These are phyloP conservation scores for Gamarada debralockiae DNA, from an alignment of 495 filamentous ascomycete genomes.

Conservation along the genomic window DNA sequence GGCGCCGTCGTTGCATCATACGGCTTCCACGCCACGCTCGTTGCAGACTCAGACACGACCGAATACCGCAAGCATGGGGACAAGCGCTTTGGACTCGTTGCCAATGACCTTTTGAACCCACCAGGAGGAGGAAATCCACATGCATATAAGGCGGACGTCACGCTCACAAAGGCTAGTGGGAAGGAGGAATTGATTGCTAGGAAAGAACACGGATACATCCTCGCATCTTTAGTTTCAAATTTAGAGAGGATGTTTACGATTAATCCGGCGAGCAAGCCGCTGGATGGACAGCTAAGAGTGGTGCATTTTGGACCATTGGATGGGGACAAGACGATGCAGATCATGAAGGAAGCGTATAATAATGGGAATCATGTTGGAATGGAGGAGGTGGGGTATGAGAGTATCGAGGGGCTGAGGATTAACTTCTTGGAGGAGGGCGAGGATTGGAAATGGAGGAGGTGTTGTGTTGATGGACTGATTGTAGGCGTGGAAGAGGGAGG, in stretches of 20 bases:
- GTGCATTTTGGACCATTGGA: constrained; percentile 67
- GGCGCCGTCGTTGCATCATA: constrained; percentile 85
- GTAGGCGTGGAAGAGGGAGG: constrained; percentile 66
- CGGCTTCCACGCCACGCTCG: constrained; percentile 81
- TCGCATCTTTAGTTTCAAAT: constrained; percentile 70
- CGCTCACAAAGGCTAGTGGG: constrained; percentile 19
- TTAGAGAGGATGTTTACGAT: constrained; percentile 79
- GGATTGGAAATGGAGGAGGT: constrained; percentile 62
- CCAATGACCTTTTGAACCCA: constrained; percentile 64
- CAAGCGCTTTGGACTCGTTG: constrained; percentile 79
- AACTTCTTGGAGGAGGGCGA: constrained; percentile 58
- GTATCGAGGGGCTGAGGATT: constrained; percentile 58
- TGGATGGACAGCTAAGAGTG: constrained; percentile 63
- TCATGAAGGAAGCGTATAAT: constrained; percentile 74
- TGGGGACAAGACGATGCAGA: constrained; percentile 61
- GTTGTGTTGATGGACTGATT: constrained; percentile 88
- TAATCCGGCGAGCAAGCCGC: constrained; percentile 60
- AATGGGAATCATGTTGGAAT: constrained; percentile 63
- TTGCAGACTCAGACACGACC: constrained; percentile 81
- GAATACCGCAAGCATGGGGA: constrained; percentile 70
- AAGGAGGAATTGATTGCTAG: constrained; percentile 27
- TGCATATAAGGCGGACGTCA: constrained; percentile 60
- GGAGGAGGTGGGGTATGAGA: constrained; percentile 51
- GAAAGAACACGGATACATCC: constrained; percentile 64
- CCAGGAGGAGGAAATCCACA: constrained; percentile 57